Conservation (phyloP, 2,329 filamentous ascomycete species). For the Cercospora zeina region DNA sequence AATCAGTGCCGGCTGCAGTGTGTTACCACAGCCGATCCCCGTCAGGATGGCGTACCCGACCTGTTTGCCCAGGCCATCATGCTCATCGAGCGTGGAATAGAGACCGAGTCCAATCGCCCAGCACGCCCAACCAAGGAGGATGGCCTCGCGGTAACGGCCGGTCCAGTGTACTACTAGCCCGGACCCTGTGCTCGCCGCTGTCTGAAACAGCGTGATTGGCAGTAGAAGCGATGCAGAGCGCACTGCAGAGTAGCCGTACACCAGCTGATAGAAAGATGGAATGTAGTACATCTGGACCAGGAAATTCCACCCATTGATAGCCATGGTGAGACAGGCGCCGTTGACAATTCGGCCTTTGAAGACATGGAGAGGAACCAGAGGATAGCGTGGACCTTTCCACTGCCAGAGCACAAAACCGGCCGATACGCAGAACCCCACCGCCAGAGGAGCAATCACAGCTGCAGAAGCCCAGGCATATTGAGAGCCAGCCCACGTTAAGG, state of each 20-base stretch:
- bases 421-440: slow-evolving; percentile 53
- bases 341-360: slow-evolving; percentile 57
- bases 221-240: slow-evolving; percentile 25
- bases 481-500: slow-evolving; percentile 56
- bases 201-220: slow-evolving; percentile 28
- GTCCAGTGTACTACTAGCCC: slow-evolving; percentile 30
- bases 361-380: slow-evolving; percentile 55
- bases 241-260: slow-evolving; percentile 27
- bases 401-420: slow-evolving; percentile 57
- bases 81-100: slow-evolving; percentile 26
- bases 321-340: slow-evolving; percentile 51
- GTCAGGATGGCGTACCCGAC: slow-evolving; percentile 57
- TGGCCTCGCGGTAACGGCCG: slow-evolving; percentile 36
- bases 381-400: slow-evolving; percentile 52
- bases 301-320: slow-evolving; percentile 62
- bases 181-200: slow-evolving; percentile 26
- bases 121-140: slow-evolving; percentile 46
- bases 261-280: slow-evolving; percentile 29
- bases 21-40: slow-evolving; percentile 54
- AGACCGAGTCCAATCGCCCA: slow-evolving; percentile 28
- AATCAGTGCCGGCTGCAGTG: slow-evolving; percentile 58
- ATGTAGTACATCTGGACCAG: slow-evolving; percentile 55
- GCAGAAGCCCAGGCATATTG: slow-evolving; percentile 56
- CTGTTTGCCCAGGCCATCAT: slow-evolving; percentile 53
- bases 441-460: slow-evolving; percentile 54